Base-by-base conservation (phyloP, 495 filamentous ascomycete genomes). In the Penicillium fimorum region DNA sequence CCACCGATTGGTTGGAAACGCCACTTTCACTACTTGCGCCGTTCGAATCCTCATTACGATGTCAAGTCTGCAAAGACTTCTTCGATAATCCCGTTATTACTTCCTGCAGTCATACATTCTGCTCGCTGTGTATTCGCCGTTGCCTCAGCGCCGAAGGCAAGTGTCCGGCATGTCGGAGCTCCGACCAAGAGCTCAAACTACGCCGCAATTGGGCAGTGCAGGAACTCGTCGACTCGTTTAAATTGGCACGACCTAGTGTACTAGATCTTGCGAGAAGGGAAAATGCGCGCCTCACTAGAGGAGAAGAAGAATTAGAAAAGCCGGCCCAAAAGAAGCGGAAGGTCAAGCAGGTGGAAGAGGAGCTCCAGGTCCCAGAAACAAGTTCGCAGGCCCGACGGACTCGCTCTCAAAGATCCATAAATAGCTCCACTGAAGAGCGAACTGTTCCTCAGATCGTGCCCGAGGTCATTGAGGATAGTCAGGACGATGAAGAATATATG, bases 11-110 rank as follows among this genome's bases (percentile, higher is more conserved):
- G 95, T 76, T 91, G 15, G 63, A 76, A n/a, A 97, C 94, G 20
- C 82, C 86, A 1, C 77, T 97, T 9, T 79, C 86, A 2, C 73
- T 80, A 33, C 80, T 98, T 53, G 77, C 84, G 47, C 77, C 86
- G 6, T 81, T 99, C 52, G 94, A 99, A 64, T 84, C 90, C 40
- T 84, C 90, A 15, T 80, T 99, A 15, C 89, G 92, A 59, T 99
- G 94, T 71, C 88, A 97, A 64, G 87, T 99, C 55, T 99, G 94
- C 81, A 97, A 97, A 72, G 94, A 99, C 69, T 95, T 97, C 72
- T 97, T 88, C 75, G 82, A 83, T 57, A 92, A 89, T 22, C 94
- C 94, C 1, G 92, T 99, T 78, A 86, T 97, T 51, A 99, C 94
- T 1, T 87, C 87, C 0, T 99, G 94, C 78, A 88, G 84, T 41